Conservation (phyloP, 441 rosid species). For the Populus tomentosa region DNA sequence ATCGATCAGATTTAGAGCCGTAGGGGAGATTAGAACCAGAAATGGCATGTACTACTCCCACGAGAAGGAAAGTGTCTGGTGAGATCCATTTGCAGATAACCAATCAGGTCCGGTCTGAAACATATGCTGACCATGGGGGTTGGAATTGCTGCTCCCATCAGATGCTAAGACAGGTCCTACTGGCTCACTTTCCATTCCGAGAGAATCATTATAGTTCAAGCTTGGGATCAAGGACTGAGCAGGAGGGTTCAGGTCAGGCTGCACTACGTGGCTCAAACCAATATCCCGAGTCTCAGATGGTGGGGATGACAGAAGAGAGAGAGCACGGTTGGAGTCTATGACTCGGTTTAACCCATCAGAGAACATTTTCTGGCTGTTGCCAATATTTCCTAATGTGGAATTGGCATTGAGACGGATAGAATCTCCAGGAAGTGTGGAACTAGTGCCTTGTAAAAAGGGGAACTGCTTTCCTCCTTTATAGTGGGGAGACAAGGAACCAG, state of each 20-base stretch:
- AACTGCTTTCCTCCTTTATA: conserved; percentile 37
- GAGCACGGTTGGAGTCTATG: conserved; percentile 49
- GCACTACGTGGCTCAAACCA: conserved; percentile 38
- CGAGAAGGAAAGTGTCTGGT: conserved; percentile 48
- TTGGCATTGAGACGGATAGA: conserved; percentile 25
- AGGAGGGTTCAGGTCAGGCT: conserved; percentile 29
- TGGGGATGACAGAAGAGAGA: conserved; percentile 91
- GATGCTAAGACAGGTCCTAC: conserved; percentile 28
- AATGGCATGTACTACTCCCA: conserved; percentile 44
- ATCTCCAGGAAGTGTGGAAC: conserved; percentile 25
- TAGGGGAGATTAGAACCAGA: background rate
- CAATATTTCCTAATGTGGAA: conserved; percentile 19
- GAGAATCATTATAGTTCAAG: conserved; percentile 26
- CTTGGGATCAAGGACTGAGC: conserved; percentile 37
- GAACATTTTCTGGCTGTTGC: conserved; percentile 36
- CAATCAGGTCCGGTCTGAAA: conserved; percentile 34
- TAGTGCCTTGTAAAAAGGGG: conserved; percentile 34
- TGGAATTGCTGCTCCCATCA: conserved; percentile 26
- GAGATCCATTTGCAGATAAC: conserved; percentile 36
- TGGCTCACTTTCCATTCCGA: conserved; percentile 30
- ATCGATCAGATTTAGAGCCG: background rate
- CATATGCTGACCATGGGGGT: conserved; percentile 26
- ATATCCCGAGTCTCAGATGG: conserved; percentile 35
- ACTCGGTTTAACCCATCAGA: conserved; percentile 26
- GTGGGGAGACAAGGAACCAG: conserved; percentile 30